Evolutionary conservation across 2,329 filamentous ascomycete genomes (phyloP).

Genomic region (Pochonia chlamydosporia): DNA sequence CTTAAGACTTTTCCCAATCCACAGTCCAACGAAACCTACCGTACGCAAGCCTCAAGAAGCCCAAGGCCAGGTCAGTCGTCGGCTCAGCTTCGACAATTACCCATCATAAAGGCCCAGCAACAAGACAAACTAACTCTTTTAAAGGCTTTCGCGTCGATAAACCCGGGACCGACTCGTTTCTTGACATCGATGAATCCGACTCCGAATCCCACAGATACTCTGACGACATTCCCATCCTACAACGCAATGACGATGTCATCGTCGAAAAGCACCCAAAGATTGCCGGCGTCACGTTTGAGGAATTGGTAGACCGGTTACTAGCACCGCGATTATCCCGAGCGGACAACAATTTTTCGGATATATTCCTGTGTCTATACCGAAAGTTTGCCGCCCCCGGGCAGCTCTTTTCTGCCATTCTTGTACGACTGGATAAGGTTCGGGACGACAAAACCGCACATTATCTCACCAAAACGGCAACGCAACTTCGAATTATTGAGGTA

Average conservation of each 20-base stretch:
- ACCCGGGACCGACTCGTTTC: constrained; percentile 47
- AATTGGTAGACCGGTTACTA: constrained; percentile 82
- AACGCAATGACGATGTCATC: constrained; percentile 59
- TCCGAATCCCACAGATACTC: constrained; percentile 60
- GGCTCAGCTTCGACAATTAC: too few species aligned
- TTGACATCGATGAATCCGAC: constrained; percentile 66
- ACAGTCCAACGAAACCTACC: constrained; percentile 32
- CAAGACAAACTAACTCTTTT: constrained; percentile 35
- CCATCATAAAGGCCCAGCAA: too few species aligned
- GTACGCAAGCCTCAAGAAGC: constrained; percentile 25
- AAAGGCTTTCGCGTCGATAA: constrained; percentile 49
- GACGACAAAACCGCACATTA: constrained; percentile 62
- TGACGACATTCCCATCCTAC: constrained; percentile 61
- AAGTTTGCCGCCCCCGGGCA: constrained; percentile 82
- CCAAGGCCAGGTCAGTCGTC: constrained; percentile 21
- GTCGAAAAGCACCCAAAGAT: constrained; percentile 44
- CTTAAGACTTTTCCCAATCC: constrained; percentile 47
- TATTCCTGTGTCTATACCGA: constrained; percentile 89
- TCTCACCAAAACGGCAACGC: constrained; percentile 71
- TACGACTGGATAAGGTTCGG: constrained; percentile 65
- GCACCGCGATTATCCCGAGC: constrained; percentile 74
- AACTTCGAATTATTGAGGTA: constrained; percentile 77
- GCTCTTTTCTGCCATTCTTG: constrained; percentile 71
- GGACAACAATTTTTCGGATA: constrained; percentile 82
- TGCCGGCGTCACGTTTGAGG: constrained; percentile 55